These are phyloP conservation scores for Ophiocordyceps robertsii DNA, from an alignment of 2,329 filamentous ascomycete genomes.

Conservation along the genomic window DNA sequence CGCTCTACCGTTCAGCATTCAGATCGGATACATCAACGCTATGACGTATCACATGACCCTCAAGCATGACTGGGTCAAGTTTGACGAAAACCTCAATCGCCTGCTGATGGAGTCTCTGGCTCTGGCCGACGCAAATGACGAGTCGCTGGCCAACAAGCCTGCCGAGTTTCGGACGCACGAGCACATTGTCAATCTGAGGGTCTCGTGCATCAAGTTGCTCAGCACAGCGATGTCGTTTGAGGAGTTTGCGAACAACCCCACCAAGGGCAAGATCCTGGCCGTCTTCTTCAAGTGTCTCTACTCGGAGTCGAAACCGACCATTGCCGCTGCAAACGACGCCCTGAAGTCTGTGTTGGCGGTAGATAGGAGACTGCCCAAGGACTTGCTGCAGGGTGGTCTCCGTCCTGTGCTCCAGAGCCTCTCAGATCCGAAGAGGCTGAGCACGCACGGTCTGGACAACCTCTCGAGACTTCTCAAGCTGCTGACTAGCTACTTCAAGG, in stretches of 20 bases:
- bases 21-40: slow-evolving; percentile 97
- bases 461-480: slow-evolving; percentile 79
- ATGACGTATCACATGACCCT: slow-evolving; percentile 90
- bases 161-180: slow-evolving; percentile 93
- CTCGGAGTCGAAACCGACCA: slow-evolving; percentile 81
- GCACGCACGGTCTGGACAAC: slow-evolving; percentile 79
- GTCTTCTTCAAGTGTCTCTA: slow-evolving; percentile 98
- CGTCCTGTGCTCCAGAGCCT: slow-evolving; percentile 93
- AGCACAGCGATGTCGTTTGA: slow-evolving; percentile 89
- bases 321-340: slow-evolving; percentile 84
- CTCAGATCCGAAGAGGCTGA: slow-evolving; percentile 83
- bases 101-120: slow-evolving; percentile 88
- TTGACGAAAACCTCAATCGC: slow-evolving; percentile 83
- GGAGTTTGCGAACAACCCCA: slow-evolving; percentile 67
- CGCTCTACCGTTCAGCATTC: slow-evolving; percentile 82
- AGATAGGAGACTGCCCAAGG: slow-evolving; percentile 86
- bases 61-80: slow-evolving; percentile 76
- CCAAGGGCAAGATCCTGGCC: slow-evolving; percentile 62
- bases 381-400: slow-evolving; percentile 84
- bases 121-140: slow-evolving; percentile 86
- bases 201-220: slow-evolving; percentile 85
- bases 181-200: slow-evolving; percentile 78
- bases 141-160: slow-evolving; percentile 82
- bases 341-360: slow-evolving; percentile 77
- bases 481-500: slow-evolving; percentile 96